Evolutionary conservation across 179 eudicot genomes (phyloP), one percentile per base, ranked within the genome.

Genomic region (Camellia oleifera): DNA sequence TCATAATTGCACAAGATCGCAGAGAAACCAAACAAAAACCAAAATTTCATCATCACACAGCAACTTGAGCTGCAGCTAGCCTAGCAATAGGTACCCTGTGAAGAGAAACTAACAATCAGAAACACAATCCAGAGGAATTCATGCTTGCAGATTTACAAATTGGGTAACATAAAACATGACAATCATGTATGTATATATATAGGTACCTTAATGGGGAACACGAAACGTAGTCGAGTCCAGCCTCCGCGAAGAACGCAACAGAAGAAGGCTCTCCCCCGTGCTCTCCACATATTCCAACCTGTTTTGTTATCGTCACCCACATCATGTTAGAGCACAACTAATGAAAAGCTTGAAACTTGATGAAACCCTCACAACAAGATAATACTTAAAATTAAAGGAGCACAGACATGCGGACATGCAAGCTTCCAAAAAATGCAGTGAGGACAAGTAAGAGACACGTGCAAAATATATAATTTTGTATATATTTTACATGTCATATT

Each of bases 211-310:
- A 96, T n/a, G 99, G 99, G 46, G 99, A 96, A 81, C 99, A 96
- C 8, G 99, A 96, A 67, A 96, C 99, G 78, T 96, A 96, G 78
- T 96, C 99, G 40, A 96, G 88, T 60, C 98, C 99, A 48, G 91
- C 91, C 86, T 90, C 86, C 0, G 92, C 94, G 63, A 96, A 96
- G 81, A 96, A 96, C 73, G 98, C 99, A 60, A 96, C 98, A 14
- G 99, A 96, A 57, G 99, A 91, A 66, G 99, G 99, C 83, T 96
- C 99, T 69, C 99, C 99, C 14, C 99, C 99, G 77, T 96, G 99
- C 87, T 96, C 99, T 71, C 99, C 99, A 79, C 99, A 96, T 67
- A 95, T 91, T 61, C 99, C 99, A 53, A 95, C 94, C 99, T 95
- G 87, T 45, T 74, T 32, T 32, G 32, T 32, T 32, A 40, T 4